These are phyloP conservation scores for Aurantiochytrium sp. DNA, from an alignment of 108 stramenopile genomes.

Conservation along the genomic window DNA sequence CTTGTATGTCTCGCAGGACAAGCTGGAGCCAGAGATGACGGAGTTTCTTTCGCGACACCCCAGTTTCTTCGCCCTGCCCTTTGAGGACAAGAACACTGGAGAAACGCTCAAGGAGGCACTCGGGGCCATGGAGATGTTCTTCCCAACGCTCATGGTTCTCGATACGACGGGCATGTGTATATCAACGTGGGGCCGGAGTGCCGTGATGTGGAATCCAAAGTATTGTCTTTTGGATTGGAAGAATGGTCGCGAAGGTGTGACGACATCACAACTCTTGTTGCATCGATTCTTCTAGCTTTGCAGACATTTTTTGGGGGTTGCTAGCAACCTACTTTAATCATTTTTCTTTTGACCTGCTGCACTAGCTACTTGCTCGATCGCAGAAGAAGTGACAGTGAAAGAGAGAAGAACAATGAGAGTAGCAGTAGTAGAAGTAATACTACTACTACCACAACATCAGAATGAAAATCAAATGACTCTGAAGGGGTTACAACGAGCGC, in stretches of 20 bases:
- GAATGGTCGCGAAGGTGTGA: neutral
- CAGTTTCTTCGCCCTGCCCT: neutral
- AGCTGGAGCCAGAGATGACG: neutral
- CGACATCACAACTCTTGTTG: neutral
- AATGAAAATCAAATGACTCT: too few relatives aligned
- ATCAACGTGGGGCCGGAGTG: neutral
- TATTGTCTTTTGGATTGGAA: neutral
- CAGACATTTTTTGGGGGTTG: too few relatives aligned
- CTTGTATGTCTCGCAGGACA: neutral
- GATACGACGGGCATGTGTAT: neutral
- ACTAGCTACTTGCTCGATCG: too few relatives aligned
- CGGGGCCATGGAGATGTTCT: neutral
- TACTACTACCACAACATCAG: too few relatives aligned
- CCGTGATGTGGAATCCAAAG: neutral
- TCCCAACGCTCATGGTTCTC: neutral
- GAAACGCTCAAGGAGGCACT: neutral
- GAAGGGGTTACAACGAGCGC: too few relatives aligned
- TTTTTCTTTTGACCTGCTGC: too few relatives aligned
- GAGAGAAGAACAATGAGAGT: too few relatives aligned
- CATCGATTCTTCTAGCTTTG: neutral
- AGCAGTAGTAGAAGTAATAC: too few relatives aligned
- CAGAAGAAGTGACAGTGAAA: too few relatives aligned
- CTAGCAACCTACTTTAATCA: too few relatives aligned
- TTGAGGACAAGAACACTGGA: neutral
- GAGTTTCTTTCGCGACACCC: neutral